phyloP scores from a whole-genome alignment of 1,139 yeast genomes.

The Debaryomyces coudertii region DNA sequence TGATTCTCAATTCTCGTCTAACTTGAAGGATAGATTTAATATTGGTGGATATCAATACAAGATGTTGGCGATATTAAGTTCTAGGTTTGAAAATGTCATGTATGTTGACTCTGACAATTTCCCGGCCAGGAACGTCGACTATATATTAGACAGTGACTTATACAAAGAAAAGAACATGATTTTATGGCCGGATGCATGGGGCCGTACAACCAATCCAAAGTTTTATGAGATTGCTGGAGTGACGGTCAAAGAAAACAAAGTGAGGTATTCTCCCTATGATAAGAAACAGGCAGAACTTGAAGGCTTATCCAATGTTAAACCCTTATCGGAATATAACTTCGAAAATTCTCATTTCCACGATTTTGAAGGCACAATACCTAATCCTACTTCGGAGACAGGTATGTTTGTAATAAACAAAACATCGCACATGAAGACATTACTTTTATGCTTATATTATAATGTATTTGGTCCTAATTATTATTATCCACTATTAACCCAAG shows the following conservation, averaged over 20 bases:
- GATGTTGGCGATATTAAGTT: conserved; percentile 60
- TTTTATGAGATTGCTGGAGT: conserved; percentile 47
- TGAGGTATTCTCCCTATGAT: conserved; percentile 40
- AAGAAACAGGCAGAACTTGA: conserved; percentile 24
- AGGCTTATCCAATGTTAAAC: conserved; percentile 26
- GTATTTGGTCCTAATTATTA: conserved; percentile 61
- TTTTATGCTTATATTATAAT: conserved; percentile 60
- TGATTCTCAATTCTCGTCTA: conserved; percentile 31
- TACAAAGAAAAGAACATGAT: conserved; percentile 46
- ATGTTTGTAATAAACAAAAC: conserved; percentile 60
- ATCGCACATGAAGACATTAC: conserved; percentile 51
- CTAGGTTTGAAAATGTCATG: conserved; percentile 59
- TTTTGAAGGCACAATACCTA: conserved; percentile 59
- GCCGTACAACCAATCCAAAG: conserved; percentile 51
- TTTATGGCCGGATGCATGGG: conserved; percentile 59
- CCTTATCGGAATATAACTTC: conserved; percentile 37
- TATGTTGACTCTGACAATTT: conserved; percentile 72
- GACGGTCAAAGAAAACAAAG: conserved; percentile 41
- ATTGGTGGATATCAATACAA: conserved; percentile 66
- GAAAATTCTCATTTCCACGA: conserved; percentile 51
- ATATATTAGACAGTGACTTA: conserved; percentile 44
- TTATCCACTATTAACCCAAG: conserved; percentile 65
- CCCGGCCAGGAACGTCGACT: conserved; percentile 58
- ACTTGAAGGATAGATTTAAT: conserved; percentile 32
- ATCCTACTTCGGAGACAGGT: conserved; percentile 68